Base-by-base conservation (phyloP, 1,284 basidiomycete species). In the Ustilago xerochloae region DNA sequence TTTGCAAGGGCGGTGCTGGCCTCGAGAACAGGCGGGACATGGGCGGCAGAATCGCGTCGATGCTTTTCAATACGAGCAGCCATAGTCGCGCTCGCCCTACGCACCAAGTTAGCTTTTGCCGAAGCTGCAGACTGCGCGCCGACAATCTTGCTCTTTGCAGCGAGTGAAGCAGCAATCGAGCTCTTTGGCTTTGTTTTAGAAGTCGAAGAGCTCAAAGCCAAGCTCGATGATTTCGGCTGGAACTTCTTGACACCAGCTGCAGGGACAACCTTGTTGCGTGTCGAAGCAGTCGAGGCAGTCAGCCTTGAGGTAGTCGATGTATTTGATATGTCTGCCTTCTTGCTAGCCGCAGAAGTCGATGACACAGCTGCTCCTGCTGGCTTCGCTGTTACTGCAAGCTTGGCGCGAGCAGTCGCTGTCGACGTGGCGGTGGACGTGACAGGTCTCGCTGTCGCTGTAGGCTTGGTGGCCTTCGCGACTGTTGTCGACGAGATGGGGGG, bases 221-320 rank as follows among this genome's bases (percentile, higher is more conserved):
- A 30, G 35, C 53, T 55, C 16, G 63, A 46, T n/a, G 52, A 26
- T 32, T 66, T 67, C 18, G 61, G 57, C 29, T 63, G 64, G 26
- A 62, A 67, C 46, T 61, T 63, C 22, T 64, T 73, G 1, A 53
- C 45, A 4, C 60, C 26, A 2, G 56, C 63, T 13, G 60, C 18
- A 10, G 59, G 63, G 7, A 67, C 62, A 26, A 72, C 43, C 39
- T 66, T 66, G 63, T 63, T 63, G 26, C 69, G 69, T n/a, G 62
- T 59, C 36, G 69, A 72, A 0, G 60, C 69, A 15, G 69, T 72
- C 13, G 63, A 50, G 15, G 69, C 69, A 9, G 60, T 66, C 3
- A 62, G 51, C 0, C 39, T 56, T 13, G 69, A 72, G 13, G 62
- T 30, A 12, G 50, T 6, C 6, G 53, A 26, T 15, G 26, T 20